phyloP scores from a whole-genome alignment of 2,329 filamentous ascomycete genomes.

The Pseudogymnoascus sp. region DNA sequence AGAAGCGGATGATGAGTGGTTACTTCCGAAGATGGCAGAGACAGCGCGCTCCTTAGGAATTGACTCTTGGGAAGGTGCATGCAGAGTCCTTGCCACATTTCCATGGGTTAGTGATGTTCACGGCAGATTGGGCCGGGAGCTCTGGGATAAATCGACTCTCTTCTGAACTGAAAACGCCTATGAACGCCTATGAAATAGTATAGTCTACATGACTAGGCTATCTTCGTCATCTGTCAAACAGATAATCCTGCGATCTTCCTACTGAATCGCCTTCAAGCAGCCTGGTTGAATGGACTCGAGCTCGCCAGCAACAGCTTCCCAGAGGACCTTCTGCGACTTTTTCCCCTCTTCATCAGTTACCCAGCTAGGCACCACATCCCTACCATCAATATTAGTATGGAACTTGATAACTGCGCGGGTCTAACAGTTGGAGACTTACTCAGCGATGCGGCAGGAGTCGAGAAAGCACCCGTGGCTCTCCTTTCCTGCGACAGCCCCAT shows the following conservation, averaged over 20 bases:
- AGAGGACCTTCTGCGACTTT: constrained; percentile 22
- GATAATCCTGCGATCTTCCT: not conserved
- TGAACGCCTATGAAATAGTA: not conserved
- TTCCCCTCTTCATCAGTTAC: constrained; percentile 21
- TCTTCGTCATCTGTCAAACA: not conserved
- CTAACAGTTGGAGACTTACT: constrained; percentile 11
- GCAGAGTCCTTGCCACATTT: constrained; percentile 17
- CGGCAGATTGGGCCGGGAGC: constrained; percentile 12
- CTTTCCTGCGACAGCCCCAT: constrained; percentile 23
- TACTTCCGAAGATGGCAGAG: constrained; percentile 11
- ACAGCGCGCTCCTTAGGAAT: constrained; percentile 12
- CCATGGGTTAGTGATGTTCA: constrained; percentile 23
- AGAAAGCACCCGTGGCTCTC: constrained; percentile 25
- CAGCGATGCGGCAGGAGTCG: constrained; percentile 15
- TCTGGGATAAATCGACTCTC: not conserved
- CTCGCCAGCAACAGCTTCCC: constrained; percentile 24
- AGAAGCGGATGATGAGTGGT: constrained; percentile 10
- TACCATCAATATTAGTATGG: not conserved
- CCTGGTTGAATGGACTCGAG: constrained; percentile 26
- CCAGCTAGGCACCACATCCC: constrained; percentile 13
- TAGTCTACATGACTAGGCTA: not conserved
- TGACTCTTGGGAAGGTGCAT: constrained; percentile 14
- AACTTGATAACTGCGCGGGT: not conserved
- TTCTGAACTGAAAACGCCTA: not conserved
- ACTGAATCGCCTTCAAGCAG: constrained; percentile 19